phyloP scores from a whole-genome alignment of 2,329 filamentous ascomycete species.

The Fusarium nodosum region DNA sequence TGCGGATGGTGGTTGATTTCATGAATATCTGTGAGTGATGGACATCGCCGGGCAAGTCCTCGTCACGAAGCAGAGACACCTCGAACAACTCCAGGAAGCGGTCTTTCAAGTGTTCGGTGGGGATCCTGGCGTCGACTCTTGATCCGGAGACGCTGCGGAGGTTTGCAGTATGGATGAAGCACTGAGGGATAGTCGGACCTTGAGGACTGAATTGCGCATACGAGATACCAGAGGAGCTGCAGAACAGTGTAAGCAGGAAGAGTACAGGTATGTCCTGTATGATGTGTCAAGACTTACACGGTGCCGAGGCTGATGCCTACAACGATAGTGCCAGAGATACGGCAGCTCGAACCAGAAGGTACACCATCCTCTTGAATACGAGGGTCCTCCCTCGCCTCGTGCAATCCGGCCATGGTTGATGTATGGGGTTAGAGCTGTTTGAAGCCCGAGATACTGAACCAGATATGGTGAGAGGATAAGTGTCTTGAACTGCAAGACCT shows the following conservation, averaged over 20 bases:
- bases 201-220: background rate
- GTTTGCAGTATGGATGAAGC: background rate
- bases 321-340: background rate
- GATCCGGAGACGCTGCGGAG: background rate
- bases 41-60: background rate
- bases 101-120: background rate
- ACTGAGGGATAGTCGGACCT: background rate
- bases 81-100: background rate
- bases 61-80: background rate
- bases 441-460: background rate
- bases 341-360: background rate
- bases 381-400: background rate
- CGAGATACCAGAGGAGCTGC: background rate
- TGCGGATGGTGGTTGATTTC: accelerated
- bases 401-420: background rate
- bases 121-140: background rate
- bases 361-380: background rate
- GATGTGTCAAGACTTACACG: background rate
- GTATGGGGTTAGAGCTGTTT: background rate
- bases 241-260: background rate
- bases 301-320: background rate
- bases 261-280: background rate
- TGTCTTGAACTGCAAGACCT: background rate
- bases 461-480: background rate
- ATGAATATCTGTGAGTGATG: background rate